Conservation (phyloP, 1,284 basidiomycete species). For the Sphaerobolus stellatus region DNA sequence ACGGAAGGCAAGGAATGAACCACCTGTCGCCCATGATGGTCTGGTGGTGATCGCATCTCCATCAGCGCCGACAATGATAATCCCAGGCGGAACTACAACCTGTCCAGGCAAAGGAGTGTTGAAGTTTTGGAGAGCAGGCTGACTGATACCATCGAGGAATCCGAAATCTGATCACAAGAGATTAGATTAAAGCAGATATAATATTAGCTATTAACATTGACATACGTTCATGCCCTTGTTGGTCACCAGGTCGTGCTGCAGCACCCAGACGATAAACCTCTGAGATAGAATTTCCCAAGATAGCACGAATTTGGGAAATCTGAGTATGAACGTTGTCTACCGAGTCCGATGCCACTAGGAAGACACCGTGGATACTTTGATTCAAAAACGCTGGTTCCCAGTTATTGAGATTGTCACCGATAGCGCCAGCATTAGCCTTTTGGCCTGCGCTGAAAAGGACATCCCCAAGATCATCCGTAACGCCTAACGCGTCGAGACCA, state of each 20-base stretch:
- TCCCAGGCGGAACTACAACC: constrained; percentile 36
- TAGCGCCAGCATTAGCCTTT: constrained; percentile 23
- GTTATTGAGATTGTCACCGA: constrained; percentile 24
- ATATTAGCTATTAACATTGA: background rate
- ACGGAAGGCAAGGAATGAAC: background rate
- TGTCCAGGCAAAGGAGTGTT: constrained; percentile 40
- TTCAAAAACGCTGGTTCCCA: constrained; percentile 20
- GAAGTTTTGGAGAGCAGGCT: constrained; percentile 43
- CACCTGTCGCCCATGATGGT: constrained; percentile 37
- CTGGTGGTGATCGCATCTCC: constrained; percentile 34
- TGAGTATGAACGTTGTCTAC: background rate
- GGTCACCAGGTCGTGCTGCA: constrained; percentile 14
- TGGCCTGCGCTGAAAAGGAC: constrained; percentile 31
- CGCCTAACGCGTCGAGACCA: constrained; percentile 33
- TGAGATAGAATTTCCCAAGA: constrained; percentile 8
- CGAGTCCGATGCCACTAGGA: constrained; percentile 17
- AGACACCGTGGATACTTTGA: constrained; percentile 20
- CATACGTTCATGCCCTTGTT: constrained; percentile 19
- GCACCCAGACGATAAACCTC: constrained; percentile 4
- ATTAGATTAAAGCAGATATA: background rate
- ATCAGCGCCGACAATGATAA: constrained; percentile 40
- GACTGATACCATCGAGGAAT: constrained; percentile 45
- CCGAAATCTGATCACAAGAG: constrained; percentile 27
- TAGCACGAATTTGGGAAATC: background rate
- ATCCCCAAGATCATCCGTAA: constrained; percentile 35